Conservation (phyloP, 257 asterid species). For the Linaria vulgaris region DNA sequence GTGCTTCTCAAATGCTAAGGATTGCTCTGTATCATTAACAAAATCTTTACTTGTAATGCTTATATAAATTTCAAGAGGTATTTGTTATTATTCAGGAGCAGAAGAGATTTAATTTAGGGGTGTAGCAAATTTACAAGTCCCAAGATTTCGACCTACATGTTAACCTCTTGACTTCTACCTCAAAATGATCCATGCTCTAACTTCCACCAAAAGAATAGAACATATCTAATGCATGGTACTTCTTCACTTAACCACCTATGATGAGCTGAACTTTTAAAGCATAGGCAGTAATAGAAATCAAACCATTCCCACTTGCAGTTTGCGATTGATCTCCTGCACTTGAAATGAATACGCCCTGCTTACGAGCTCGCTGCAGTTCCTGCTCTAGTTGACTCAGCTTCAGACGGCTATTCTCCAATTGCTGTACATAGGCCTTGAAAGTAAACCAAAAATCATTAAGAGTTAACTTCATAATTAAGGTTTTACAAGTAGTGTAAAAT, state of each 20-base stretch:
- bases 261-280: not conserved
- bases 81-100: too few species aligned
- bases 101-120: too few species aligned
- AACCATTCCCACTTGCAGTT: slow-evolving; percentile 65
- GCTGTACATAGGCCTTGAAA: slow-evolving; percentile 88
- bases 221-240: not conserved
- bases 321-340: slow-evolving; percentile 76
- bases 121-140: too few species aligned
- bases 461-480: slow-evolving; percentile 15
- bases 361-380: slow-evolving; percentile 87
- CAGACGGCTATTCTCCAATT: slow-evolving; percentile 89
- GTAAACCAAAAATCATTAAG: slow-evolving; percentile 14
- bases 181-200: too few species aligned
- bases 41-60: too few species aligned
- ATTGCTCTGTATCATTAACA: too few species aligned
- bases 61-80: too few species aligned
- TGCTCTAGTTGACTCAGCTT: slow-evolving; percentile 90
- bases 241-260: too few species aligned
- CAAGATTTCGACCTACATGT: too few species aligned
- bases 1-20: too few species aligned
- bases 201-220: too few species aligned
- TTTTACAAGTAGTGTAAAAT: not conserved
- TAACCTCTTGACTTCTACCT: too few species aligned
- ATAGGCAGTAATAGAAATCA: slow-evolving; percentile 23
- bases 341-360: slow-evolving; percentile 72